A percentile compares a stretch with the other conserved stretches of the same genome.
Evolutionary conservation across 441 rosid species (phyloP).

Genomic region (Populus trichocarpa): DNA sequence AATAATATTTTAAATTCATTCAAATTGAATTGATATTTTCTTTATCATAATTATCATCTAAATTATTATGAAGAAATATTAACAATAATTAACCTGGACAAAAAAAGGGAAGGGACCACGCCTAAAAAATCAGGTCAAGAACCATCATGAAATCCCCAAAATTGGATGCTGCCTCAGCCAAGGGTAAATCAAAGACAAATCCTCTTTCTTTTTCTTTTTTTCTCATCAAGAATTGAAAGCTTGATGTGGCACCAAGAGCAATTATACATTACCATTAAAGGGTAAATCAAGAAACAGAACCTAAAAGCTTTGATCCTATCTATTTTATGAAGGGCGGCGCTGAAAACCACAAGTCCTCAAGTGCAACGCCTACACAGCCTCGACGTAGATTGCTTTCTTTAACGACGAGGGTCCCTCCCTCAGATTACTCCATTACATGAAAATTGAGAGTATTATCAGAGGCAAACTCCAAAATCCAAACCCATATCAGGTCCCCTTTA

Average conservation of each 20-base stretch:
- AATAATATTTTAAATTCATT: too few relatives aligned
- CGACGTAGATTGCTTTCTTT: not conserved
- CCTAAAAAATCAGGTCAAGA: too few relatives aligned
- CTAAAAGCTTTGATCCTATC: not conserved
- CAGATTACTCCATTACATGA: not conserved
- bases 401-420: not conserved
- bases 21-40: too few relatives aligned
- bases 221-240: too few relatives aligned
- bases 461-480: not conserved
- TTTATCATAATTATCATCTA: too few relatives aligned
- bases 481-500: not conserved
- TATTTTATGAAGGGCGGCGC: not conserved
- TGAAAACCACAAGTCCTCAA: not conserved
- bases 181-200: too few relatives aligned
- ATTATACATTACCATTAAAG: not conserved
- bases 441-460: not conserved
- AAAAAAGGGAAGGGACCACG: too few relatives aligned
- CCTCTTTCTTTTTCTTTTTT: too few relatives aligned
- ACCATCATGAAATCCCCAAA: too few relatives aligned
- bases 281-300: not conserved
- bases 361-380: not conserved
- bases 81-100: too few relatives aligned
- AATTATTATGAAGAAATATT: too few relatives aligned
- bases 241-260: not conserved
- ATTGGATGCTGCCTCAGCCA: too few relatives aligned